Percentiles rank a stretch among this genome's conserved stretches.
These are phyloP conservation scores for Ostreobium quekettii DNA, from an alignment of 139 green algal genomes.

Conservation along the genomic window DNA sequence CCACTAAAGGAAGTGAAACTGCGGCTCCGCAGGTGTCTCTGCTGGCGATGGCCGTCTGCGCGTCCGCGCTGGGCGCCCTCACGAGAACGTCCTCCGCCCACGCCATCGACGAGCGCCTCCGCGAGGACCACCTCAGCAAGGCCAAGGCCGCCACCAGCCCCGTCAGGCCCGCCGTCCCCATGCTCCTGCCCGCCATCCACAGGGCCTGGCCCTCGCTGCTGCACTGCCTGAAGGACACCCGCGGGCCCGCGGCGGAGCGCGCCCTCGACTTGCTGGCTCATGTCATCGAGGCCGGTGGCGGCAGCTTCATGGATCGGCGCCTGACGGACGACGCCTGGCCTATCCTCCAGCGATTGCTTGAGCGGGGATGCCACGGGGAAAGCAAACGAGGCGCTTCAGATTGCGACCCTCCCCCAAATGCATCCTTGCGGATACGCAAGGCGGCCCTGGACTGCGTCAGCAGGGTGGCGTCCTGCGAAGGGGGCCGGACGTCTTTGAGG, in stretches of 20 bases:
- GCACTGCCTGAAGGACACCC: constrained; percentile 40
- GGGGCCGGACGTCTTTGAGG: constrained; percentile 4
- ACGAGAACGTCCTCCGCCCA: constrained; percentile 16
- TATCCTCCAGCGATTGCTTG: constrained; percentile 41
- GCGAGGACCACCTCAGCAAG: constrained; percentile 14
- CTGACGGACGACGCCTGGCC: constrained; percentile 53
- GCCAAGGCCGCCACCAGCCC: constrained; percentile 23
- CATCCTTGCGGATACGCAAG: constrained; percentile 31
- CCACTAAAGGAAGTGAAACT: too few species aligned
- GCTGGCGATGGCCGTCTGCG: constrained; percentile 32
- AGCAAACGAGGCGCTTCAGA: constrained; percentile 8
- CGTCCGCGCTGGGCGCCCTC: constrained; percentile 25
- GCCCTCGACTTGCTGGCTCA: constrained; percentile 23
- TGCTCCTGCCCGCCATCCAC: constrained; percentile 61
- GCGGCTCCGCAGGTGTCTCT: constrained; percentile 30
- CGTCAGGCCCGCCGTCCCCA: constrained; percentile 37
- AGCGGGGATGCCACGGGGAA: neutral
- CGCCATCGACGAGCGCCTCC: constrained; percentile 23
- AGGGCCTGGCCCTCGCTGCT: constrained; percentile 49
- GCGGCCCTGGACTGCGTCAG: constrained; percentile 39
- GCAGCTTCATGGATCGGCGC: constrained; percentile 46
- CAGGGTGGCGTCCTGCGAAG: constrained; percentile 12
- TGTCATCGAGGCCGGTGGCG: constrained; percentile 22
- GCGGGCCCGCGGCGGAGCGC: constrained; percentile 33
- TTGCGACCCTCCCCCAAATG: constrained; percentile 28